Evolutionary conservation across 345 rosid genomes (phyloP).

Genomic region (Ceriops zippeliana): DNA sequence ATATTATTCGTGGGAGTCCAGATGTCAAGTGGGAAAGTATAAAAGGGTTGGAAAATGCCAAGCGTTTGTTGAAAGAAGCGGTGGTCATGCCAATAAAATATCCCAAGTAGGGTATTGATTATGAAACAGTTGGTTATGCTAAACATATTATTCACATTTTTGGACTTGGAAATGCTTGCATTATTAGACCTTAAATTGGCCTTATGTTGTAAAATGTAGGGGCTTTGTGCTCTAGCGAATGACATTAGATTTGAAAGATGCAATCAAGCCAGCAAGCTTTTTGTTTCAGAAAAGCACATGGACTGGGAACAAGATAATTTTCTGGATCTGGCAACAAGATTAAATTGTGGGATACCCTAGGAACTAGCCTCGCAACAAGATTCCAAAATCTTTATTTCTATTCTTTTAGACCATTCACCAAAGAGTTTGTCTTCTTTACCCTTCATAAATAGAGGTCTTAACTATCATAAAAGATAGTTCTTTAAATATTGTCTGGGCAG

Average conservation of each 20-base stretch:
- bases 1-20: slow-evolving; percentile 87
- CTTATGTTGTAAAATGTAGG: too few relatives aligned
- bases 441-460: background rate
- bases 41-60: slow-evolving; percentile 85
- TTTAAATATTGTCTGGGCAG: background rate
- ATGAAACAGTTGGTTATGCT: background rate
- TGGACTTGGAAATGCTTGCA: too few relatives aligned
- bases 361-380: too few relatives aligned
- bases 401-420: background rate
- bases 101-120: slow-evolving; percentile 68
- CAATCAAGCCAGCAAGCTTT: too few relatives aligned
- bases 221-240: background rate
- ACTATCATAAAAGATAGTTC: background rate
- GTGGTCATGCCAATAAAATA: slow-evolving; percentile 99
- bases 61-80: slow-evolving; percentile 89
- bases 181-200: too few relatives aligned
- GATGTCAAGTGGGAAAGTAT: slow-evolving; percentile 95
- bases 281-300: background rate
- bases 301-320: background rate
- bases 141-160: background rate
- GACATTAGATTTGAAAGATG: background rate
- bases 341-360: background rate
- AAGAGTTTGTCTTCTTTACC: background rate
- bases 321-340: background rate
- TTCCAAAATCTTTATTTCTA: background rate